Conservation (phyloP, 345 rosid genomes). For the Cochlearia excelsa region DNA sequence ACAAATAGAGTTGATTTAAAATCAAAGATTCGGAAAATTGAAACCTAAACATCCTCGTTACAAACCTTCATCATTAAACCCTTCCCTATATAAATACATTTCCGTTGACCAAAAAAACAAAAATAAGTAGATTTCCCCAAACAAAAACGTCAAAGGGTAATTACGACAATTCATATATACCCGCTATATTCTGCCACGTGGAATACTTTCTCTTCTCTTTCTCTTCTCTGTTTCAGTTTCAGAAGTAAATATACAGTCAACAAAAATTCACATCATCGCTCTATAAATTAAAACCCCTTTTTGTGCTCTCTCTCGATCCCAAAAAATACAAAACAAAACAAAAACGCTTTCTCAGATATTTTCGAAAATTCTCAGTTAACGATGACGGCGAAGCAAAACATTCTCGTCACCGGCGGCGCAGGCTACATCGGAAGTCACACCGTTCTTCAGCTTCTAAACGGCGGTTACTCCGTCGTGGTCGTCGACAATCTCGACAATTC, state of each 20-base stretch:
- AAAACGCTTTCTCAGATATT: not conserved
- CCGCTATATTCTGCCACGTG: slow-evolving; percentile 35
- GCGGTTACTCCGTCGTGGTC: slow-evolving; percentile 64
- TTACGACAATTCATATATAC: not conserved
- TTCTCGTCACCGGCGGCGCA: slow-evolving; percentile 92
- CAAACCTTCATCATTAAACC: no score
- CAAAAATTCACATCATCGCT: slow-evolving; percentile 1
- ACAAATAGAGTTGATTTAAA: no score
- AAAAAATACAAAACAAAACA: not conserved
- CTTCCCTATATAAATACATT: no score
- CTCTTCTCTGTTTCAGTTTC: not conserved
- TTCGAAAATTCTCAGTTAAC: no score
- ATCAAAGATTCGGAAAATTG: no score
- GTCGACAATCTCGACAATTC: slow-evolving; percentile 84
- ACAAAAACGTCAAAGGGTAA: slow-evolving; percentile 4
- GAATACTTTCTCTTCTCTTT: no score
- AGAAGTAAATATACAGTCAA: slow-evolving; percentile 29
- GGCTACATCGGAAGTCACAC: slow-evolving; percentile 97
- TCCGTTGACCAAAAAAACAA: no score
- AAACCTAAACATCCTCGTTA: no score
- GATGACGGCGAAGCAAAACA: slow-evolving; percentile 40
- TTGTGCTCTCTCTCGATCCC: not conserved
- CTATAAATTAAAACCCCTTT: slow-evolving; percentile 25
- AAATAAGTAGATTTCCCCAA: no score
- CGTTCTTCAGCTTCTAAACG: slow-evolving; percentile 73